Evolutionary conservation across 371 early-diverging fungal genomes (phyloP), one percentile per base, ranked within the genome.

Genomic region (Nematocida parisii): DNA sequence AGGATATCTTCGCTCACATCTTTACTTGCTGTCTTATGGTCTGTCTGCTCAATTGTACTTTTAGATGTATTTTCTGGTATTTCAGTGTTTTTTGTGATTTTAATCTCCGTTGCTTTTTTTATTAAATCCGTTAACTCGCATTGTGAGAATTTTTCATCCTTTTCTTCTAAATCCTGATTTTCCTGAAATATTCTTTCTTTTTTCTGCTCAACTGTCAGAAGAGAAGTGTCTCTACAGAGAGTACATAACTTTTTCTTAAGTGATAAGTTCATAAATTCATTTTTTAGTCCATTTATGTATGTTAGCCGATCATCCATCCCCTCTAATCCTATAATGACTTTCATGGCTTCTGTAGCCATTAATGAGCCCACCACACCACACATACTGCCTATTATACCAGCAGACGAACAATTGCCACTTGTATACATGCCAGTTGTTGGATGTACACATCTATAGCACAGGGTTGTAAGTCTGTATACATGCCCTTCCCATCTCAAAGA

Each of bases 391-490:
- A 97, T 86, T 6, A 98, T 96, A n/a, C 99, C 99, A n/a, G 91
- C 92, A 83, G 94, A 94, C 13, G 91, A 89, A 86, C 99, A 98
- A 84, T 90, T 93, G 5, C 94, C 92, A 6, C 55, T 33, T 6
- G 95, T 93, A 18, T 93, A 94, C 18, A 84, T 89, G 42, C 80
- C 82, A n/a, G 56, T 57, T 40, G 68, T 47, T 3, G 97, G 96
- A 87, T 93, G 95, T 62, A 98, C 84, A 85, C 99, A 98, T 58
- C 99, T 90, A 85, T 95, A 98, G 88, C 99, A 98, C 11, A 96
- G 94, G 1, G 94, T 93, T 60, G 89, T 93, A 24, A 85, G 56
- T 5, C 68, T 61, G 66, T 81, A 81, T 75, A 91, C 89, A 87
- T 92, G 95, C 3, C 98, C 98, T 83, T 96, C 96, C 87, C 93